Conservation (phyloP, 192 early-diverging fungal genomes). For the Thamnidium elegans region DNA sequence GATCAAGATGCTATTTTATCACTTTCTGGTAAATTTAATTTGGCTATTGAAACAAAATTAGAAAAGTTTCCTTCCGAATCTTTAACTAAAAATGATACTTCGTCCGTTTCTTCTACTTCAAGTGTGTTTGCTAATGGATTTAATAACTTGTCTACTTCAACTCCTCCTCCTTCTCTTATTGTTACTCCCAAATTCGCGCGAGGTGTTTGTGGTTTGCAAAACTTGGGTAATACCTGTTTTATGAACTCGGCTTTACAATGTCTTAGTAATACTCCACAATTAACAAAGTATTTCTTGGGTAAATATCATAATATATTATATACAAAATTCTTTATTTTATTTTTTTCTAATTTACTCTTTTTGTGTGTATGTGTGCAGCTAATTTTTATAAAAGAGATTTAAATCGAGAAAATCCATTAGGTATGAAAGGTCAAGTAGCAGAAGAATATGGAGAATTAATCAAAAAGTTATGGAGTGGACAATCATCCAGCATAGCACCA, state of each 20-base stretch:
- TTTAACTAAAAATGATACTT: not conserved
- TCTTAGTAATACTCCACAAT: constrained; percentile 67
- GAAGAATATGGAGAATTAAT: constrained; percentile 64
- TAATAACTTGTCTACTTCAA: not conserved
- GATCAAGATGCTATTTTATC: not conserved
- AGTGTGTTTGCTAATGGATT: constrained; percentile 21
- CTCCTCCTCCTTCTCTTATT: not conserved
- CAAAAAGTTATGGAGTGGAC: constrained; percentile 61
- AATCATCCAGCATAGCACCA: constrained; percentile 58
- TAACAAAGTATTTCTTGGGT: constrained; percentile 63
- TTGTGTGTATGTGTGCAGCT: not conserved
- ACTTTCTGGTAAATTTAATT: not conserved
- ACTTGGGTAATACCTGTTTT: constrained; percentile 91
- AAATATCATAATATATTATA: not conserved
- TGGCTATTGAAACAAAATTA: not conserved
- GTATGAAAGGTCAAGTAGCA: constrained; percentile 72
- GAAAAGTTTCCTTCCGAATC: not conserved
- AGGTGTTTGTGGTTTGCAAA: constrained; percentile 68
- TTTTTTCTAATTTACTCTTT: not conserved
- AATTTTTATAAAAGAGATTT: constrained; percentile 56
- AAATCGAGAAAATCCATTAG: constrained; percentile 70
- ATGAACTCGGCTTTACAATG: constrained; percentile 95
- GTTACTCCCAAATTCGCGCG: constrained; percentile 4
- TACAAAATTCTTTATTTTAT: not conserved
- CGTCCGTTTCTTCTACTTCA: constrained; percentile 21